These are phyloP conservation scores for Ananas comosus DNA, from an alignment of 176 grass and related monocot genomes.

Conservation along the genomic window DNA sequence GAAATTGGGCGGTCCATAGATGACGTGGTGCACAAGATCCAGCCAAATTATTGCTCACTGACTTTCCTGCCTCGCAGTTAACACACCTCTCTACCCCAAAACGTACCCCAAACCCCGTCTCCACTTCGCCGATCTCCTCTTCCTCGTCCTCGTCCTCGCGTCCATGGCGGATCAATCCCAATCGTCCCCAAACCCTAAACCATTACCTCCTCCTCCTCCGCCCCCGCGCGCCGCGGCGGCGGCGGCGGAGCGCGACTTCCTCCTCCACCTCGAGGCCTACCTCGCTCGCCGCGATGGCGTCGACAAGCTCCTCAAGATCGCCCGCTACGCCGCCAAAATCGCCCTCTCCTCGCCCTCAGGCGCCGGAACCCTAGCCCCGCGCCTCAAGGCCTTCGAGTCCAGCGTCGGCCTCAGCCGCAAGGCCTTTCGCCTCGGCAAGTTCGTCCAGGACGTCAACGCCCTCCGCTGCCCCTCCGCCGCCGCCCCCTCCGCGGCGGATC, in stretches of 20 bases:
- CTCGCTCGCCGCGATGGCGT: conserved; percentile 85
- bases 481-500: conserved; percentile 10
- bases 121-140: not conserved
- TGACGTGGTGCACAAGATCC: no score
- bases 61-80: no score
- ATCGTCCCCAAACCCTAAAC: conserved; percentile 14
- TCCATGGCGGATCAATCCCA: conserved; percentile 23
- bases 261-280: conserved; percentile 77
- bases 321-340: conserved; percentile 75
- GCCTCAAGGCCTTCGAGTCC: conserved; percentile 74
- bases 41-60: no score
- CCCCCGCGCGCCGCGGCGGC: not conserved
- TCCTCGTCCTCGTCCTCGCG: not conserved
- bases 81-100: no score
- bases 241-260: conserved; percentile 53
- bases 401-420: conserved; percentile 81
- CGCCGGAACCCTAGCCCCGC: conserved; percentile 23
- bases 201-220: not conserved
- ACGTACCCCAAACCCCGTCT: not conserved
- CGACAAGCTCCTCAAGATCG: conserved; percentile 98
- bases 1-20: no score
- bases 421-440: conserved; percentile 95
- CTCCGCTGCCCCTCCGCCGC: conserved; percentile 32
- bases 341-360: conserved; percentile 40
- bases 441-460: conserved; percentile 72